Conservation (phyloP, 257 asterid species). For the Dorcoceras hygrometricum region DNA sequence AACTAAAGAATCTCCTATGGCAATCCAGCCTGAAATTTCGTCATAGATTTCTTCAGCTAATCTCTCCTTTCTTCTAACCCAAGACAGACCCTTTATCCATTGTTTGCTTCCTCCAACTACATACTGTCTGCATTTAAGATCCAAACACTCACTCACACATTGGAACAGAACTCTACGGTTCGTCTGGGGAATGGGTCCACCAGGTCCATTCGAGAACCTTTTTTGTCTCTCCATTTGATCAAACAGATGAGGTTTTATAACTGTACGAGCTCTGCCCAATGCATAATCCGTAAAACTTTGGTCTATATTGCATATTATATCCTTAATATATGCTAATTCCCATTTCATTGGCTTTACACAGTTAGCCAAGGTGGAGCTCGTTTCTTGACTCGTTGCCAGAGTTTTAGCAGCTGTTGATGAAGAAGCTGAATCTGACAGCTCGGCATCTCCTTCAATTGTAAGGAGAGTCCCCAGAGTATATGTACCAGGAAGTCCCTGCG, state of each 20-base stretch:
- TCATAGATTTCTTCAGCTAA: slow-evolving; percentile 63
- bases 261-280: slow-evolving; percentile 39
- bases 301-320: slow-evolving; percentile 52
- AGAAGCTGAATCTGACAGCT: slow-evolving; percentile 81
- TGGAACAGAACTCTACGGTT: slow-evolving; percentile 60
- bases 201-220: slow-evolving; percentile 12
- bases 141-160: slow-evolving; percentile 64
- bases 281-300: slow-evolving; percentile 56
- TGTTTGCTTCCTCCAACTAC: slow-evolving; percentile 48
- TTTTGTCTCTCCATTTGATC: slow-evolving; percentile 44
- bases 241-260: slow-evolving; percentile 51
- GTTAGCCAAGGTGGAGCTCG: slow-evolving; percentile 11
- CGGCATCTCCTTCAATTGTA: slow-evolving; percentile 47
- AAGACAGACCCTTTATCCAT: slow-evolving; percentile 58
- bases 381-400: slow-evolving; percentile 23
- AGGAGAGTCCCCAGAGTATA: slow-evolving; percentile 34
- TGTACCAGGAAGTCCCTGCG: slow-evolving; percentile 47
- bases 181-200: slow-evolving; percentile 30
- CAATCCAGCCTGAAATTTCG: slow-evolving; percentile 64
- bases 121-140: slow-evolving; percentile 45
- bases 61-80: slow-evolving; percentile 45
- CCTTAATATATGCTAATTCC: slow-evolving; percentile 65
- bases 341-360: slow-evolving; percentile 30
- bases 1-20: slow-evolving; percentile 59
- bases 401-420: slow-evolving; percentile 46